phyloP scores from a whole-genome alignment of 2,329 filamentous ascomycete genomes.

The Cordyceps fumosorosea region DNA sequence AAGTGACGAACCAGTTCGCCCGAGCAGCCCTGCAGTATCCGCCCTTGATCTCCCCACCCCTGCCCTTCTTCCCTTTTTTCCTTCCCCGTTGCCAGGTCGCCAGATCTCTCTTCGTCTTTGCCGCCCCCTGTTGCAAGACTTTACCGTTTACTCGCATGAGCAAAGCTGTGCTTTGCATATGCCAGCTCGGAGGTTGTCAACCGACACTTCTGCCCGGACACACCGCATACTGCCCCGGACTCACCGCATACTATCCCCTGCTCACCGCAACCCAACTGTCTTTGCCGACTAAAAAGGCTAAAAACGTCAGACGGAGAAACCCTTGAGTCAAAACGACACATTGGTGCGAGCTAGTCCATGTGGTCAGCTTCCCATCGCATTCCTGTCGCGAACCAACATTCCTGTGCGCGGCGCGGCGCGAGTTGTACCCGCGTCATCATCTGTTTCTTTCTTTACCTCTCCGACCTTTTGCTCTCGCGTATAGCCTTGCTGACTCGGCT shows the following conservation, averaged over 20 bases:
- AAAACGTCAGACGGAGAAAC: not conserved
- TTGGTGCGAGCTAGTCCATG: not conserved
- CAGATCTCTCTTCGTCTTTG: not conserved
- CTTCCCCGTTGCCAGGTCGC: not conserved
- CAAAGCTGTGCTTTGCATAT: not conserved
- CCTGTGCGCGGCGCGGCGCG: not conserved
- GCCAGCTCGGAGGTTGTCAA: not conserved
- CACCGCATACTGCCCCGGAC: too few species aligned
- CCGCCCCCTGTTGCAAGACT: not conserved
- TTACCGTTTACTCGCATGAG: not conserved
- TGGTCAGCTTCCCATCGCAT: conserved; percentile 1
- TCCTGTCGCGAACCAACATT: conserved; percentile 3
- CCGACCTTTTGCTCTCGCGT: not conserved
- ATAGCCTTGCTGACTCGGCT: not conserved
- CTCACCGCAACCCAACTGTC: not conserved
- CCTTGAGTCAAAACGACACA: not conserved
- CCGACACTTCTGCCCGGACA: not conserved
- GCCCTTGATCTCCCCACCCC: not conserved
- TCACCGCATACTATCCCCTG: not conserved
- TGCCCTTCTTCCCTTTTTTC: not conserved
- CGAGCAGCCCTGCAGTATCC: conserved; percentile 6
- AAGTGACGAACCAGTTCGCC: not conserved
- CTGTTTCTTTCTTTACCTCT: not conserved
- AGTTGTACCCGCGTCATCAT: not conserved
- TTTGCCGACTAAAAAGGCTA: not conserved